Conservation (phyloP, 306 rosid species). For the Senna siamea region DNA sequence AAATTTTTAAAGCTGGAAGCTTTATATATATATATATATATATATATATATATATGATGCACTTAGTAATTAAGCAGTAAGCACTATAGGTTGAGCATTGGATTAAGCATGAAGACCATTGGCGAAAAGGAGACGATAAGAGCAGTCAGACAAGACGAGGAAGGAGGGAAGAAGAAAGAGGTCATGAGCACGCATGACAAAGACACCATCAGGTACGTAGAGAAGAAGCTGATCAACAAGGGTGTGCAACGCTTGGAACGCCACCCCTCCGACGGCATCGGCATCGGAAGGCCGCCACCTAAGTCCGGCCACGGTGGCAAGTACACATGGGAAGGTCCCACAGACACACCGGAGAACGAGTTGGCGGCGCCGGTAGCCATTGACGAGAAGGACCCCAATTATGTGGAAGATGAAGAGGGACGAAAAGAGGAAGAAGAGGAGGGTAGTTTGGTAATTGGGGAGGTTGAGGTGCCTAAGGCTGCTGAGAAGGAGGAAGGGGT, state of each 20-base stretch:
- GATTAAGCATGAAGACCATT: too few relatives aligned
- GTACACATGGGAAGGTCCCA: conserved; percentile 91
- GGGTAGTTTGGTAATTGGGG: conserved; percentile 55
- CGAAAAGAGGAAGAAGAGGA: conserved; percentile 31
- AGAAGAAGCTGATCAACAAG: conserved; percentile 76
- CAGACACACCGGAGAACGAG: conserved; percentile 43
- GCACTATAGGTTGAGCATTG: too few relatives aligned
- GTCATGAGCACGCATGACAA: conserved; percentile 48
- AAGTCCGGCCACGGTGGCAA: conserved; percentile 82
- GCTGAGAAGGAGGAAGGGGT: conserved; percentile 50
- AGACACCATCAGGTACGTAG: conserved; percentile 59
- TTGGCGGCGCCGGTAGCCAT: conserved; percentile 62
- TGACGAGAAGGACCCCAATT: conserved; percentile 74
- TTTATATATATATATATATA: too few relatives aligned
- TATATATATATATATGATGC: too few relatives aligned
- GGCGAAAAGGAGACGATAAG: too few relatives aligned
- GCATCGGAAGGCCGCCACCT: conserved; percentile 52
- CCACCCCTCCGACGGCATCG: conserved; percentile 62
- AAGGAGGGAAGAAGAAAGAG: too few relatives aligned
- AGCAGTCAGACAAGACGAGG: too few relatives aligned
- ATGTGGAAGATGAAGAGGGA: conserved; percentile 62
- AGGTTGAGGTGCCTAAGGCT: conserved; percentile 61
- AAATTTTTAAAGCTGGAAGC: not conserved
- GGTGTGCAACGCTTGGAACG: conserved; percentile 71
- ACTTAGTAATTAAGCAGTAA: too few relatives aligned